Percentiles rank a stretch among this genome's conserved stretches.
These are phyloP conservation scores for Triticum urartu DNA, from an alignment of 176 grass and related monocot species.

Conservation along the genomic window DNA sequence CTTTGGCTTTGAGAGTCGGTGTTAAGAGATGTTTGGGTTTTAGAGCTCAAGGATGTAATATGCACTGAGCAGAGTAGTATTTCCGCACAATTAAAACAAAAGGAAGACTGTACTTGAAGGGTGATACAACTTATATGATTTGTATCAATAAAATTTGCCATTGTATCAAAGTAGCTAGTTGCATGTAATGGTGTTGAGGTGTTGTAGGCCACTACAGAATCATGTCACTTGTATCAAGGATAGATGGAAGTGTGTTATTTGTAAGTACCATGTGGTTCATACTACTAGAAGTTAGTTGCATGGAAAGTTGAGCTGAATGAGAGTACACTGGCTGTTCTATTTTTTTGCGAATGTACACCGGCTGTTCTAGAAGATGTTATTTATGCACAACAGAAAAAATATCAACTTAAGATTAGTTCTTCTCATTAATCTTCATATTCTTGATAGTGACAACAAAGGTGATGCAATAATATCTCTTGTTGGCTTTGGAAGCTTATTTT, in stretches of 20 bases:
- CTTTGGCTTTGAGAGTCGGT: no score
- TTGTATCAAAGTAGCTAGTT: neutral
- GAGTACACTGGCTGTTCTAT: neutral
- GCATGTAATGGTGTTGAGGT: neutral
- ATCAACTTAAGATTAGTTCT: neutral
- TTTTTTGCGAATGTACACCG: neutral
- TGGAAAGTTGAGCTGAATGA: neutral
- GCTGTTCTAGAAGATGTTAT: slow-evolving; percentile 8
- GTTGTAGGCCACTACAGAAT: neutral
- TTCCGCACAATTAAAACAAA: neutral
- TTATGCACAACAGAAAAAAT: neutral
- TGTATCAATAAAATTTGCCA: neutral
- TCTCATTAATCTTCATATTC: neutral
- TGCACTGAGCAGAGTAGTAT: neutral
- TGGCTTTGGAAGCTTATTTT: slow-evolving; percentile 3
- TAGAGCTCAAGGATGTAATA: neutral
- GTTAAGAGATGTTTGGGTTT: neutral
- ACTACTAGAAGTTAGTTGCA: neutral
- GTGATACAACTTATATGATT: neutral
- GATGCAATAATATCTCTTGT: neutral
- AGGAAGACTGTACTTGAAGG: neutral
- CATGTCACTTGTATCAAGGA: neutral
- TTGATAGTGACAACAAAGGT: slow-evolving; percentile 25
- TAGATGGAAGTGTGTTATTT: slow-evolving; percentile 6
- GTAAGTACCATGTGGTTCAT: neutral